phyloP scores from a whole-genome alignment of 345 rosid species.

The Diplotaxis tenuifolia region DNA sequence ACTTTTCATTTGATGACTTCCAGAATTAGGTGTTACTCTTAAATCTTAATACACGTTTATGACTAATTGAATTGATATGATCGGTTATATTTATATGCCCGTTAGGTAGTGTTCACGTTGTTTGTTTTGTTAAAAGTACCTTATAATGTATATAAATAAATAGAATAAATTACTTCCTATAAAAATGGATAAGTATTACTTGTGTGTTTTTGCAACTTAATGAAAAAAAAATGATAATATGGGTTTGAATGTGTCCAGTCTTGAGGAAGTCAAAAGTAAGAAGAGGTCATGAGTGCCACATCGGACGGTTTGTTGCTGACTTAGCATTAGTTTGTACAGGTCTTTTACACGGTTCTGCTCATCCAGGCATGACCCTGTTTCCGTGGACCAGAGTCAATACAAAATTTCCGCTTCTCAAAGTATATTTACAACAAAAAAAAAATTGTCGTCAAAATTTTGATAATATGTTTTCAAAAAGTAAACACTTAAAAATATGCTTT shows the following conservation, averaged over 20 bases:
- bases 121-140: not conserved
- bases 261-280: slow-evolving; percentile 34
- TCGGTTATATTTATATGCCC: not conserved
- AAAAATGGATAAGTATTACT: not conserved
- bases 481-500: not conserved
- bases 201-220: not conserved
- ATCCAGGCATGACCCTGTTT: slow-evolving; percentile 9
- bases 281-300: slow-evolving; percentile 31
- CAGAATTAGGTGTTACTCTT: not conserved
- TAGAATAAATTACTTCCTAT: not conserved
- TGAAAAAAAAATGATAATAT: not conserved
- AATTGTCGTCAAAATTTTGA: slow-evolving; percentile 4
- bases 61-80: not conserved
- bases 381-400: slow-evolving; percentile 15
- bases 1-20: slow-evolving; percentile 4
- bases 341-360: slow-evolving; percentile 21
- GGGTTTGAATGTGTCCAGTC: slow-evolving; percentile 30
- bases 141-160: not conserved
- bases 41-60: slow-evolving; percentile 1
- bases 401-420: not conserved
- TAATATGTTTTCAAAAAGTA: not conserved
- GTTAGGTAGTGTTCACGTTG: slow-evolving; percentile 4
- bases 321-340: slow-evolving; percentile 13
- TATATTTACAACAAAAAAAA: not conserved
- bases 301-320: slow-evolving; percentile 31